Evolutionary conservation across 2,329 filamentous ascomycete species (phyloP).

Genomic region (Emydomyces testavorans): DNA sequence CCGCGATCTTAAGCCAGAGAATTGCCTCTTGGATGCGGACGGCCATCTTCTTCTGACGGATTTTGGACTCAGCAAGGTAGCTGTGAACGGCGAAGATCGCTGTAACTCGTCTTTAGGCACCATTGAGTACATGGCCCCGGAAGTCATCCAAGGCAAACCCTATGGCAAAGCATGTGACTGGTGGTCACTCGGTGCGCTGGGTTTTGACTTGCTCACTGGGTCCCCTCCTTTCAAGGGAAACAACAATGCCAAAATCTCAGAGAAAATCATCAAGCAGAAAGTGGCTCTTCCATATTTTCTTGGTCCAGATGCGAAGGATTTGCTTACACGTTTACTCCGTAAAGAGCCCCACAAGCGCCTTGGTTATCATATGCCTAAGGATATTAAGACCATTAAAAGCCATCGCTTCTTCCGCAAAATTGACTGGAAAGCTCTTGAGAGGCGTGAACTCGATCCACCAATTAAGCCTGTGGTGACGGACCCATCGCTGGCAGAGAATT

Average conservation of each 20-base stretch:
- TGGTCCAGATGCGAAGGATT: constrained; percentile 80
- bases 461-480: constrained; percentile 92
- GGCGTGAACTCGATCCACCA: constrained; percentile 71
- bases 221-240: constrained; percentile 79
- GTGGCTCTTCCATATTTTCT: constrained; percentile 81
- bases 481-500: constrained; percentile 93
- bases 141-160: constrained; percentile 74
- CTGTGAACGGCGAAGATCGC: constrained; percentile 55
- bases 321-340: constrained; percentile 76
- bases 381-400: constrained; percentile 71
- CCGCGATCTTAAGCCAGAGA: constrained; percentile 93
- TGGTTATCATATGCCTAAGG: constrained; percentile 78
- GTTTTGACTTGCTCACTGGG: constrained; percentile 85
- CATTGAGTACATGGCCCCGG: constrained; percentile 97
- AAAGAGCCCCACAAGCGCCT: constrained; percentile 89
- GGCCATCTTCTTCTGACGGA: constrained; percentile 92
- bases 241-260: constrained; percentile 89
- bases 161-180: constrained; percentile 95
- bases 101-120: constrained; percentile 92
- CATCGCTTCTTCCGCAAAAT: constrained; percentile 97
- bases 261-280: constrained; percentile 92
- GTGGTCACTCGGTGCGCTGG: constrained; percentile 94
- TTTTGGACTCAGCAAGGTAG: constrained; percentile 92
- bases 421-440: constrained; percentile 79
- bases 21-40: constrained; percentile 82